Percentiles rank a stretch among this genome's conserved stretches.
Conservation (phyloP, 2,329 filamentous ascomycete species). For the Botryotinia convoluta region DNA sequence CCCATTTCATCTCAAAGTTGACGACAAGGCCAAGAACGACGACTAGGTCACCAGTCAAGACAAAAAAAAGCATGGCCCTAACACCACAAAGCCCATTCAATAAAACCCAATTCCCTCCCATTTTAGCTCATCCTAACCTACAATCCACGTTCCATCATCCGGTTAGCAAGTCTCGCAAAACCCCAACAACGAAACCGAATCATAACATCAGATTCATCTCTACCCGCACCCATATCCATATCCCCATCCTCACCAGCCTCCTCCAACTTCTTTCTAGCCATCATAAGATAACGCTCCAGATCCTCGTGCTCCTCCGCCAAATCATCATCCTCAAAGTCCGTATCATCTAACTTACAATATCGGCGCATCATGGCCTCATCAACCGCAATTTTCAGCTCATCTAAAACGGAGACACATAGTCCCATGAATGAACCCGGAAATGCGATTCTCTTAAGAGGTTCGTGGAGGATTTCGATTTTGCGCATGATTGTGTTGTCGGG, state of each 20-base stretch:
- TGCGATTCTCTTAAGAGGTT: neutral
- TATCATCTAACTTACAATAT: rapidly evolving
- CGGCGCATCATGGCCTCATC: neutral
- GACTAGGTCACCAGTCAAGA: neutral
- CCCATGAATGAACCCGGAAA: neutral
- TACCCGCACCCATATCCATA: neutral
- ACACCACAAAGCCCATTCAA: neutral
- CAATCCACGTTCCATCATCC: neutral
- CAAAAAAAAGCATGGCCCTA: neutral
- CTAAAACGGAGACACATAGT: neutral
- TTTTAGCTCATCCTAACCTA: neutral
- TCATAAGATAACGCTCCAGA: neutral
- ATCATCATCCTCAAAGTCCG: neutral
- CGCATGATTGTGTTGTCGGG: neutral
- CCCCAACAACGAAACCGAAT: neutral
- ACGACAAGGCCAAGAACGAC: neutral
- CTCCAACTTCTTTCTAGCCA: neutral
- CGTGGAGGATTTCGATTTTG: neutral
- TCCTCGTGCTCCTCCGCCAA: neutral
- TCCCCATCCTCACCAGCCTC: neutral
- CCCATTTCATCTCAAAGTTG: neutral
- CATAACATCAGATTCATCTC: neutral
- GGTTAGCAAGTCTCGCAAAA: neutral
- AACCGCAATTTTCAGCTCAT: neutral
- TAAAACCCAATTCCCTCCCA: neutral